Evolutionary conservation across 2,329 filamentous ascomycete genomes (phyloP).

Genomic region (Colletotrichum cereale): DNA sequence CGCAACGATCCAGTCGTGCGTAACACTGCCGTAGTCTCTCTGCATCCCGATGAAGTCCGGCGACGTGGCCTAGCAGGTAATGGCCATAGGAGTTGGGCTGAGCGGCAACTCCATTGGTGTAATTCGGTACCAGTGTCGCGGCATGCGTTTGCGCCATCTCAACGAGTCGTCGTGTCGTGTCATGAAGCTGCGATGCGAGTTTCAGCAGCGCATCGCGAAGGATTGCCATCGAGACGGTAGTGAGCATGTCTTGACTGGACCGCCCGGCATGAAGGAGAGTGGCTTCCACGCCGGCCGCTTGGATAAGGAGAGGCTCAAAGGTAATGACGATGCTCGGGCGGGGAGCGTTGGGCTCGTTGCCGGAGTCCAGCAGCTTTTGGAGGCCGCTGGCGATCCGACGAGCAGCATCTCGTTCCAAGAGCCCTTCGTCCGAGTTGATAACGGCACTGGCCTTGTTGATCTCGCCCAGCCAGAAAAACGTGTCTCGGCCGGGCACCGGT

Average conservation of each 20-base stretch:
- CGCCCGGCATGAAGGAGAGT: slow-evolving; percentile 36
- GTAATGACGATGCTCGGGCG: slow-evolving; percentile 35
- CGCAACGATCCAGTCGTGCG: slow-evolving; percentile 27
- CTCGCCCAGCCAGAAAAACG: slow-evolving; percentile 34
- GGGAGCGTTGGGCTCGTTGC: slow-evolving; percentile 16
- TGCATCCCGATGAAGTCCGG: slow-evolving; percentile 24
- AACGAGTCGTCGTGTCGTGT: slow-evolving; percentile 15
- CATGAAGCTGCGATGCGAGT: slow-evolving; percentile 23
- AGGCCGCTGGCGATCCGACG: slow-evolving; percentile 21
- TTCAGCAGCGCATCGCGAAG: slow-evolving; percentile 26
- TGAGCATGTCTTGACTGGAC: slow-evolving; percentile 37
- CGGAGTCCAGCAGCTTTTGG: slow-evolving; percentile 23
- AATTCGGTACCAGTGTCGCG: slow-evolving; percentile 24
- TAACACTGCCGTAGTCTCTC: slow-evolving; percentile 28
- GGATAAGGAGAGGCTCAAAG: slow-evolving; percentile 33
- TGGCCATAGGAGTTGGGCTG: slow-evolving; percentile 36
- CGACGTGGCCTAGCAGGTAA: slow-evolving; percentile 23
- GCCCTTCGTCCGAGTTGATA: slow-evolving; percentile 34
- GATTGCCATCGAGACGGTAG: slow-evolving; percentile 20
- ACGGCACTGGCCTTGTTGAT: slow-evolving; percentile 37
- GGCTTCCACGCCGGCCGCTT: slow-evolving; percentile 28
- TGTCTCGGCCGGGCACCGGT: slow-evolving; percentile 33
- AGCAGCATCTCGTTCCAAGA: slow-evolving; percentile 9
- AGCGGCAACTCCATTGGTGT: slow-evolving; percentile 34
- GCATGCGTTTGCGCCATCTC: slow-evolving; percentile 11